phyloP scores from a whole-genome alignment of 202 grass and related monocot genomes.

The Sporobolus alterniflorus region DNA sequence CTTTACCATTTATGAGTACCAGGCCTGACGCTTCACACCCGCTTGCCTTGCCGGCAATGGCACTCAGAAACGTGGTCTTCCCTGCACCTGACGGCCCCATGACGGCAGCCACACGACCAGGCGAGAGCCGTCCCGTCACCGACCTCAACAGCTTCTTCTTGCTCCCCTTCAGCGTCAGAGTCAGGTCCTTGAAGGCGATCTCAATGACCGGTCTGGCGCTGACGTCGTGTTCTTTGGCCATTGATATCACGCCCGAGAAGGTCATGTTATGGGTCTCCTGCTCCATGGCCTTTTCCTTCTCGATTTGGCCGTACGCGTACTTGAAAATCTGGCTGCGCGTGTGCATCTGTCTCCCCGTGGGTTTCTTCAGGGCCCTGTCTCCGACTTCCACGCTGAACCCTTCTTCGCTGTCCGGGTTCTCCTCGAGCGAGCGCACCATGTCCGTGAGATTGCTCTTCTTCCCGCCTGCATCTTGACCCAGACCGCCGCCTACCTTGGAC shows the following conservation, averaged over 20 bases:
- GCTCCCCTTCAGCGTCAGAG: conserved; percentile 81
- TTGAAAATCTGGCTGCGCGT: conserved; percentile 92
- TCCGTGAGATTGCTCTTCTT: conserved; percentile 64
- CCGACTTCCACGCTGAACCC: conserved; percentile 75
- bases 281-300: conserved; percentile 94
- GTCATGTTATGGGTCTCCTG: conserved; percentile 86
- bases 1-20: conserved; percentile 90
- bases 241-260: conserved; percentile 89
- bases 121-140: conserved; percentile 80
- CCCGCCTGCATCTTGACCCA: conserved; percentile 22
- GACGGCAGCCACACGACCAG: conserved; percentile 82
- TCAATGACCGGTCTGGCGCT: conserved; percentile 63
- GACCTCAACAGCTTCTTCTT: conserved; percentile 84
- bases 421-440: conserved; percentile 65
- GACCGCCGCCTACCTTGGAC: background rate
- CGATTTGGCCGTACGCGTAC: conserved; percentile 94
- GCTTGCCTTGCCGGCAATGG: conserved; percentile 87
- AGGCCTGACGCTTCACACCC: conserved; percentile 78
- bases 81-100: conserved; percentile 96
- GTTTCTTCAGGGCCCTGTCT: conserved; percentile 73
- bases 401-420: conserved; percentile 60
- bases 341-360: conserved; percentile 73
- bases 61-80: conserved; percentile 93
- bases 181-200: conserved; percentile 87
- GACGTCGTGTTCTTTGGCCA: conserved; percentile 70